Conservation (phyloP, 2,329 filamentous ascomycete species). For the Neofusicoccum parvum region DNA sequence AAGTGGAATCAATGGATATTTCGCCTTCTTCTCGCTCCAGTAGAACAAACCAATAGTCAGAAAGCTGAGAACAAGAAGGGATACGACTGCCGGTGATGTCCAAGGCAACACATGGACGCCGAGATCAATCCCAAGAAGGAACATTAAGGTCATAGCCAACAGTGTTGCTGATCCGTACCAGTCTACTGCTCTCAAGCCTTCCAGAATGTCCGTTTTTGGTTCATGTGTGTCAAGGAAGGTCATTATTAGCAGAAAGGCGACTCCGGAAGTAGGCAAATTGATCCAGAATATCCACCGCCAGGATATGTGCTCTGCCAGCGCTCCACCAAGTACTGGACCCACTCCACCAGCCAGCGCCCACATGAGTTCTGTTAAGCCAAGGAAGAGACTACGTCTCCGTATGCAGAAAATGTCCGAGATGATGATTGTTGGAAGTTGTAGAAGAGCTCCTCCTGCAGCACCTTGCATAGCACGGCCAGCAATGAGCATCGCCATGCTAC, state of each 20-base stretch:
- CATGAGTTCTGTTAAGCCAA: constrained; percentile 55
- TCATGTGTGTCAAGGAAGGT: too few species aligned
- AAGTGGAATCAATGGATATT: constrained; percentile 70
- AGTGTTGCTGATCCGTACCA: too few species aligned
- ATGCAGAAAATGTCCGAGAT: constrained; percentile 60
- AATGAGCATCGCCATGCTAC: constrained; percentile 56
- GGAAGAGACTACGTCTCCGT: constrained; percentile 50
- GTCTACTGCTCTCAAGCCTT: too few species aligned
- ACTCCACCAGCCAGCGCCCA: constrained; percentile 58
- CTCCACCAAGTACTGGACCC: constrained; percentile 57
- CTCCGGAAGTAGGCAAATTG: constrained; percentile 55
- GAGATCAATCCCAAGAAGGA: constrained; percentile 58
- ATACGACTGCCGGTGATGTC: constrained; percentile 58
- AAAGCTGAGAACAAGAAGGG: constrained; percentile 55
- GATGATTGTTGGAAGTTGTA: constrained; percentile 56
- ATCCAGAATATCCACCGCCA: constrained; percentile 62
- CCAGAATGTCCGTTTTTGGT: too few species aligned
- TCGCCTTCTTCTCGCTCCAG: constrained; percentile 64
- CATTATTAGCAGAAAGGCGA: constrained; percentile 31
- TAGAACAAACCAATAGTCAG: constrained; percentile 57
- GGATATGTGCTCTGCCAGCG: constrained; percentile 47
- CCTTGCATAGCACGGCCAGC: constrained; percentile 57
- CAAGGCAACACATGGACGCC: constrained; percentile 57
- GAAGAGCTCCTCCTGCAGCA: constrained; percentile 55
- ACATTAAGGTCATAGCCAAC: constrained; percentile 45